A percentile compares a stretch with the other conserved stretches of the same genome.
Evolutionary conservation across 306 rosid species (phyloP).

Genomic region (Cucumis melo): DNA sequence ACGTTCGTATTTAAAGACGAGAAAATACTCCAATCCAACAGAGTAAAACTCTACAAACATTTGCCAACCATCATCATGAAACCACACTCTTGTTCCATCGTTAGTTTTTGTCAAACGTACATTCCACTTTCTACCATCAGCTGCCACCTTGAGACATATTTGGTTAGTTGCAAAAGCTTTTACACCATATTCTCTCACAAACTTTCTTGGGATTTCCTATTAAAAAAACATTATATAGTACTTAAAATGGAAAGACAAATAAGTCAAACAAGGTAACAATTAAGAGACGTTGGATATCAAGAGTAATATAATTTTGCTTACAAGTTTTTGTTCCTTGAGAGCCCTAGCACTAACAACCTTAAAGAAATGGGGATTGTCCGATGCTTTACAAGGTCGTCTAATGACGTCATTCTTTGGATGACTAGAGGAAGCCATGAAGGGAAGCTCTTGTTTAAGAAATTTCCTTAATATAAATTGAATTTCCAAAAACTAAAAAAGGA

Average conservation of each 20-base stretch:
- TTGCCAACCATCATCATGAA: neutral
- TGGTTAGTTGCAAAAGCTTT: neutral
- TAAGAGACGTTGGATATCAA: neutral
- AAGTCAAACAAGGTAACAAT: neutral
- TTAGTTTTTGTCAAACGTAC: neutral
- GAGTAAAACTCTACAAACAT: neutral
- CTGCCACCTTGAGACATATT: neutral
- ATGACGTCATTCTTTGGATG: too few relatives aligned
- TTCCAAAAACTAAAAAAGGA: too few relatives aligned
- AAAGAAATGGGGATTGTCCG: neutral
- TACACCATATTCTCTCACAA: neutral
- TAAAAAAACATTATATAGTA: too few relatives aligned
- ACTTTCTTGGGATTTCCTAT: neutral
- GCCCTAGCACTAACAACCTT: neutral
- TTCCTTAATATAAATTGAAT: too few relatives aligned
- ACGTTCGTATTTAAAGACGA: slow-evolving; percentile 1
- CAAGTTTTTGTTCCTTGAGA: neutral
- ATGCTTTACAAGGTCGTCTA: neutral
- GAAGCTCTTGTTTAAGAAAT: neutral
- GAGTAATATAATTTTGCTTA: neutral
- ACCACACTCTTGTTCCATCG: neutral
- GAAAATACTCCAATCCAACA: neutral
- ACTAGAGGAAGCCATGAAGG: neutral
- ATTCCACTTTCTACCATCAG: neutral
- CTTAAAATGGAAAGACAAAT: neutral